Evolutionary conservation across 805 yeast genomes (phyloP).

Genomic region (Pichia deserticola): DNA sequence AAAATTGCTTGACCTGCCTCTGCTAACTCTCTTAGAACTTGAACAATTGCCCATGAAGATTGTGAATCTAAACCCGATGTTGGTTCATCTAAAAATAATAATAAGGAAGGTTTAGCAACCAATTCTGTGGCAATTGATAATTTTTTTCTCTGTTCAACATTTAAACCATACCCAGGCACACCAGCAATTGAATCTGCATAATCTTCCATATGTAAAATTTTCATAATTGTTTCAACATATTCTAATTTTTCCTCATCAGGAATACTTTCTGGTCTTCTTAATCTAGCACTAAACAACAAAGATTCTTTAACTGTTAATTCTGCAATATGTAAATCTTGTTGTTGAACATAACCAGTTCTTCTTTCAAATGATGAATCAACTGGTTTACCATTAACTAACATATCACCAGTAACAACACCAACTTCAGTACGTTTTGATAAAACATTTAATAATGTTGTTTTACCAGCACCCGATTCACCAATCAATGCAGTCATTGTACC

Average conservation of each 20-base stretch:
- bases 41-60: constrained; percentile 52
- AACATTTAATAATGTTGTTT: constrained; percentile 49
- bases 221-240: constrained; percentile 36
- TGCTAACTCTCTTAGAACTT: constrained; percentile 42
- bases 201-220: constrained; percentile 34
- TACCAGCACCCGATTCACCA: constrained; percentile 65
- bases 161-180: constrained; percentile 39
- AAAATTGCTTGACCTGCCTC: constrained; percentile 50
- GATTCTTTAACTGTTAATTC: constrained; percentile 47
- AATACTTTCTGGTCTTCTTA: constrained; percentile 37
- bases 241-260: constrained; percentile 36
- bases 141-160: constrained; percentile 49
- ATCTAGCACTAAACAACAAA: constrained; percentile 39
- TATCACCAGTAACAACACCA: constrained; percentile 50
- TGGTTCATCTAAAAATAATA: constrained; percentile 52
- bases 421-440: constrained; percentile 43
- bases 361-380: constrained; percentile 43
- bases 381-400: constrained; percentile 46
- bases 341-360: constrained; percentile 51
- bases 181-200: constrained; percentile 48
- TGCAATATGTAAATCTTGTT: constrained; percentile 45
- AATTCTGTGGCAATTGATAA: constrained; percentile 49
- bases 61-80: constrained; percentile 55
- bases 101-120: constrained; percentile 46
- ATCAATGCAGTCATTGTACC: constrained; percentile 53